Conservation (phyloP, 306 rosid species). For the Psophocarpus tetragonolobus region DNA sequence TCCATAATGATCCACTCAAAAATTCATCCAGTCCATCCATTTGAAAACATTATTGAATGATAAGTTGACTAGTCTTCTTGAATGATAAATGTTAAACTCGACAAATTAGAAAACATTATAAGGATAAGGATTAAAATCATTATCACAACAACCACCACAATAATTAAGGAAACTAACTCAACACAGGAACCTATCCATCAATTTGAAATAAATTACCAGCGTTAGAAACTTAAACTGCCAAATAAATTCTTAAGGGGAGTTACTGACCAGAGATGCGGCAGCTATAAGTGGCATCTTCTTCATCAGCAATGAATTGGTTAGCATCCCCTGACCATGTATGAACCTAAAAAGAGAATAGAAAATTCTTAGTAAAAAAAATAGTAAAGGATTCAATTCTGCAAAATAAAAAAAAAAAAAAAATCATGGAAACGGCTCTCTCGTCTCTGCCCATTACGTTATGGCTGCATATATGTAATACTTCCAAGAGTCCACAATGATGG, state of each 20-base stretch:
- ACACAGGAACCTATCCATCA: background rate
- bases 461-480: background rate
- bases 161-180: background rate
- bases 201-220: conserved; percentile 23
- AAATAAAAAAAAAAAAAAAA: background rate
- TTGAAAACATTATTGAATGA: background rate
- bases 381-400: background rate
- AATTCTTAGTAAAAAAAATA: background rate
- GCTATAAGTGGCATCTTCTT: conserved; percentile 82
- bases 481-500: background rate
- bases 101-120: background rate
- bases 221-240: background rate
- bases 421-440: background rate
- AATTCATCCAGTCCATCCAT: background rate
- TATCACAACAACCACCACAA: background rate
- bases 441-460: background rate
- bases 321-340: conserved; percentile 82
- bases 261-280: conserved; percentile 83
- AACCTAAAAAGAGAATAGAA: conserved; percentile 47
- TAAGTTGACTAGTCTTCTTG: background rate
- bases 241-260: background rate
- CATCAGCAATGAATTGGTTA: conserved; percentile 87
- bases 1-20: conserved; percentile 1
- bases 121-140: background rate
- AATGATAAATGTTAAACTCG: conserved; percentile 5